Percentiles rank a stretch among this genome's conserved stretches.
These are phyloP conservation scores for Scutellaria minor DNA, from an alignment of 257 asterid species.

Conservation along the genomic window DNA sequence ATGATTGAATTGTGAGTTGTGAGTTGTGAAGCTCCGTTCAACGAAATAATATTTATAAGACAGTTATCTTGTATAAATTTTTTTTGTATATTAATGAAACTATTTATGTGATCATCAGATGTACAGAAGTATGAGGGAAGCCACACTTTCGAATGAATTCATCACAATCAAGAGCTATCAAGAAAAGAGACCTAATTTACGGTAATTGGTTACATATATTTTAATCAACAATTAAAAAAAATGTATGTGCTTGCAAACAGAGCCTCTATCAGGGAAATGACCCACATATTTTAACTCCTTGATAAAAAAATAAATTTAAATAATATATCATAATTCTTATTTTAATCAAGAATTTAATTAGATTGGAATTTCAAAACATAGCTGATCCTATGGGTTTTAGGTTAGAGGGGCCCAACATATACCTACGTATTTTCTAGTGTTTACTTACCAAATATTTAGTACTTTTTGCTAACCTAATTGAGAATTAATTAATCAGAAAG, in stretches of 20 bases:
- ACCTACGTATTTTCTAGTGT: constrained; percentile 10
- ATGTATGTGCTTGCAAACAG: no score
- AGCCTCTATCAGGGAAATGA: no score
- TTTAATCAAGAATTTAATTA: background rate
- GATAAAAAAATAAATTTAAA: background rate
- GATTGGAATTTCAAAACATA: background rate
- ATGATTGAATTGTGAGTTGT: no score
- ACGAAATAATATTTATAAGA: no score
- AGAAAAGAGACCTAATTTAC: constrained; percentile 11
- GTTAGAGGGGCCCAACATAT: background rate
- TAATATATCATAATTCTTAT: background rate
- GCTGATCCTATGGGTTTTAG: constrained; percentile 1
- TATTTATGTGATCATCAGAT: constrained; percentile 33
- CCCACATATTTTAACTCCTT: no score
- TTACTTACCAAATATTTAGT: background rate
- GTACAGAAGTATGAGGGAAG: constrained; percentile 51
- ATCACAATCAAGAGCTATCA: constrained; percentile 16
- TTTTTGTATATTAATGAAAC: no score
- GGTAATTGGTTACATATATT: constrained; percentile 25
- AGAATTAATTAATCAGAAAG: background rate
- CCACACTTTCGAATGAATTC: background rate
- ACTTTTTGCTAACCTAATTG: background rate
- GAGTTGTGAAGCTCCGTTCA: no score
- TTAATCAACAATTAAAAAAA: no score
- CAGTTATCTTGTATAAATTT: no score